Percentiles rank a stretch among this genome's conserved stretches.
These are phyloP conservation scores for Penicillium alfredii DNA, from an alignment of 495 filamentous ascomycete genomes.

Conservation along the genomic window DNA sequence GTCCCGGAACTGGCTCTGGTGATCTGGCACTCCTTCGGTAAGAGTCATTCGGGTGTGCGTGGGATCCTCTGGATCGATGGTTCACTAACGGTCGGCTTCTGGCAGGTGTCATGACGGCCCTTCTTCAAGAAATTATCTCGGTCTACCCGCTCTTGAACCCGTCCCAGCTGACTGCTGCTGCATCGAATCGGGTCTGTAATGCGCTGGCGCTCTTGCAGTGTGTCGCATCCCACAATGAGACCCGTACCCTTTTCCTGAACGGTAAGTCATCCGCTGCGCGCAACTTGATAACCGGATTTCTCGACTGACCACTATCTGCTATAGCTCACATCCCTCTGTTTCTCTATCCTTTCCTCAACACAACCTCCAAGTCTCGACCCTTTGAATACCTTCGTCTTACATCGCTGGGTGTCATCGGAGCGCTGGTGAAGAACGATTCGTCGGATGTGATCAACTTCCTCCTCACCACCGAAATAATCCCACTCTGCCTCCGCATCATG, in stretches of 20 bases:
- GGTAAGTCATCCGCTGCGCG: slow-evolving; percentile 47
- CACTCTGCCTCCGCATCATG: slow-evolving; percentile 97
- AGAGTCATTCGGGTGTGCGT: slow-evolving; percentile 22
- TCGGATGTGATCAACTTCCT: slow-evolving; percentile 99
- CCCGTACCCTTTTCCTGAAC: slow-evolving; percentile 82
- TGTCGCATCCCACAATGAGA: slow-evolving; percentile 96
- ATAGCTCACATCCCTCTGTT: slow-evolving; percentile 97
- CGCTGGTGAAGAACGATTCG: slow-evolving; percentile 97
- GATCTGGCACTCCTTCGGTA: slow-evolving; percentile 98
- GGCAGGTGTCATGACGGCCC: slow-evolving; percentile 92
- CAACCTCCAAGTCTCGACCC: slow-evolving; percentile 93
- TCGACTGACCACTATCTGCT: neutral
- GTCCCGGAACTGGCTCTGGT: slow-evolving; percentile 95
- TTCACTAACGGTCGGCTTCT: slow-evolving; percentile 24
- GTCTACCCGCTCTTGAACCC: slow-evolving; percentile 96
- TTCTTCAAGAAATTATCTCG: slow-evolving; percentile 97
- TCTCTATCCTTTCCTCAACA: slow-evolving; percentile 97
- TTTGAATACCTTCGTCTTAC: slow-evolving; percentile 98
- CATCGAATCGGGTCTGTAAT: slow-evolving; percentile 96
- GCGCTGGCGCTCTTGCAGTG: slow-evolving; percentile 94
- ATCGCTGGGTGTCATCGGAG: slow-evolving; percentile 96
- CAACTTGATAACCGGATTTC: slow-evolving; percentile 3
- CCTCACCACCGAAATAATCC: slow-evolving; percentile 97
- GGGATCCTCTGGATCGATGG: slow-evolving; percentile 12
- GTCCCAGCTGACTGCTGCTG: slow-evolving; percentile 91